A percentile compares a stretch with the other conserved stretches of the same genome.
phyloP scores from a whole-genome alignment of 345 rosid species.

The Eucalyptus virginea region DNA sequence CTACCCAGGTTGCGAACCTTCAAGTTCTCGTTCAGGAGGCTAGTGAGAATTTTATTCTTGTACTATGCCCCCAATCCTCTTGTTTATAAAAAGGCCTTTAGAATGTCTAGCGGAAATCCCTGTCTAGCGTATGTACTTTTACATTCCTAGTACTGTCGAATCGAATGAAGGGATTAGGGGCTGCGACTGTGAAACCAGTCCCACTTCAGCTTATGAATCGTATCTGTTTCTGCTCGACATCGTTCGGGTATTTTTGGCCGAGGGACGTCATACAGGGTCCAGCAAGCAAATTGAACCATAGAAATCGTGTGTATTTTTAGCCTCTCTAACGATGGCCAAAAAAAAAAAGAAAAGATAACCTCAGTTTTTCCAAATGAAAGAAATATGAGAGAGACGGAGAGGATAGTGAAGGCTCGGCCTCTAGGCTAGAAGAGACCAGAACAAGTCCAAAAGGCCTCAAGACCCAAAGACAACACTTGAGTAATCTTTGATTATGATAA shows the following conservation, averaged over 20 bases:
- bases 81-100: neutral
- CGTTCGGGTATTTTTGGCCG: neutral
- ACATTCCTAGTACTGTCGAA: neutral
- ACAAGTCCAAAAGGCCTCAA: neutral
- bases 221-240: neutral
- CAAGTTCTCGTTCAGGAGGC: neutral
- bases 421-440: neutral
- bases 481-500: too few species aligned
- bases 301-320: neutral
- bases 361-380: neutral
- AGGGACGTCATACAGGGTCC: neutral
- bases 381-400: neutral
- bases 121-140: neutral
- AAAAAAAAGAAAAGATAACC: neutral
- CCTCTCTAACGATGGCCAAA: neutral
- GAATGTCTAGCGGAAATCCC: neutral
- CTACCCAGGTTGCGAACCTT: neutral
- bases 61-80: neutral
- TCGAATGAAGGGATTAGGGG: neutral
- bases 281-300: neutral
- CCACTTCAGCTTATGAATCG: neutral
- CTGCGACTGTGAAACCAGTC: neutral
- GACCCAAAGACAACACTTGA: neutral
- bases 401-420: neutral
- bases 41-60: neutral